Evolutionary conservation across 164 flowering plant species (phyloP), one percentile per base, ranked within the genome.

Genomic region (Brasenia schreberi): DNA sequence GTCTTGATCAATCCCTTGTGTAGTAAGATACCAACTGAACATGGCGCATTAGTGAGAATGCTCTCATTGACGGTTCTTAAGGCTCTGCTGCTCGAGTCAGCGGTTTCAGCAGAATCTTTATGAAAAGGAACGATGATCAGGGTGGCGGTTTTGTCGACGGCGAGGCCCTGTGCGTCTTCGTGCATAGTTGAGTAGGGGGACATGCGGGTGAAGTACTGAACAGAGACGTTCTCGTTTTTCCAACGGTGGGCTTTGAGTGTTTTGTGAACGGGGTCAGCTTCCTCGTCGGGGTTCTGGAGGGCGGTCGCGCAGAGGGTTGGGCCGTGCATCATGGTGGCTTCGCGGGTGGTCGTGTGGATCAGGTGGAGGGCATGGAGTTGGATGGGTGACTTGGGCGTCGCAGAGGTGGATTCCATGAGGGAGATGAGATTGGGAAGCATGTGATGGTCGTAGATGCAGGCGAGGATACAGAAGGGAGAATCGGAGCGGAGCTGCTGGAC

Each of bases 101-200:
- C 43, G 9, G 17, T 43, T 7, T 45, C 66, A 4, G 17, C 49
- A 0, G 42, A 11, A 5, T 62, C 39, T 14, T 27, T 62, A 39
- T 62, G 64, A 19, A 43, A 42, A 5, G 66, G 66, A 45, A 64
- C 9, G 18, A 64, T 5, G n/a, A 42, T 64, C 5, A 64, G n/a
- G 7, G 49, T 4, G 1, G 23, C 52, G 5, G 49, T 4, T n/a
- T 39, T 64, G n/a, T 43, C 52, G 5, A 14, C 6, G 5, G 66
- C 66, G 43, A 39, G 7, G 18, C 14, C n/a, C 4, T 18, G n/a
- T 5, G 42, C 23, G 18, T 64, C 66, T 16, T 64, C 66, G 18
- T 64, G 66, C 66, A 64, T 64, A 7, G 18, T 64, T 64, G 23
- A 42, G 49, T 64, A 16, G 49, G 66, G 45, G 43, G 66, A 64